Evolutionary conservation across 2,329 filamentous ascomycete genomes (phyloP).

Genomic region (Capronia epimyces): DNA sequence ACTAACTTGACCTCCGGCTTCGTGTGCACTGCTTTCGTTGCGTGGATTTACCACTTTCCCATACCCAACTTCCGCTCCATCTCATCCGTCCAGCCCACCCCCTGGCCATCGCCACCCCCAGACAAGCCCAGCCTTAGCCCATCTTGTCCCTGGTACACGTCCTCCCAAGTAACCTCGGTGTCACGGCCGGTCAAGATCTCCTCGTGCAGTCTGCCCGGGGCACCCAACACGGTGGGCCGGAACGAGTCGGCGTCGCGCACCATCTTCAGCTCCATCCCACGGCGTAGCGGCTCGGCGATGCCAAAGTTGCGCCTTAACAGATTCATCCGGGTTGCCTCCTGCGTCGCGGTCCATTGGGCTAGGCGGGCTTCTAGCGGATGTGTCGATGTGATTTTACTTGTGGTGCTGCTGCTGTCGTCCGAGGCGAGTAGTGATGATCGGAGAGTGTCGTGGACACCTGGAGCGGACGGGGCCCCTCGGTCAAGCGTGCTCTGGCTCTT

Average conservation of each 20-base stretch:
- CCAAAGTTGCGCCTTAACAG: slow-evolving; percentile 80
- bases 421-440: slow-evolving; percentile 58
- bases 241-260: slow-evolving; percentile 68
- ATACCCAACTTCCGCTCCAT: slow-evolving; percentile 30
- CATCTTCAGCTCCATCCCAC: slow-evolving; percentile 93
- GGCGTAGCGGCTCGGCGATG: slow-evolving; percentile 83
- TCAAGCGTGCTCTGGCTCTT: slow-evolving; percentile 36
- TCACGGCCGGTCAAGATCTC: slow-evolving; percentile 82
- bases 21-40: no score
- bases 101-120: slow-evolving; percentile 22
- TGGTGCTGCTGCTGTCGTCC: slow-evolving; percentile 29
- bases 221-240: slow-evolving; percentile 64
- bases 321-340: slow-evolving; percentile 83
- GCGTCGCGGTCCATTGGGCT: slow-evolving; percentile 81
- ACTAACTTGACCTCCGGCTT: no score
- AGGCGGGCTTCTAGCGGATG: slow-evolving; percentile 93
- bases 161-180: slow-evolving; percentile 79
- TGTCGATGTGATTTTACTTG: slow-evolving; percentile 47
- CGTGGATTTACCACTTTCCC: slow-evolving; percentile 28
- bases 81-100: slow-evolving; percentile 27
- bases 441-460: slow-evolving; percentile 88
- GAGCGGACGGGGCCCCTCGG: slow-evolving; percentile 77
- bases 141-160: slow-evolving; percentile 50
- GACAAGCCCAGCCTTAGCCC: slow-evolving; percentile 21
- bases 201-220: slow-evolving; percentile 61